Conservation (phyloP, 2,329 filamentous ascomycete genomes). For the Diplodia sapinea region DNA sequence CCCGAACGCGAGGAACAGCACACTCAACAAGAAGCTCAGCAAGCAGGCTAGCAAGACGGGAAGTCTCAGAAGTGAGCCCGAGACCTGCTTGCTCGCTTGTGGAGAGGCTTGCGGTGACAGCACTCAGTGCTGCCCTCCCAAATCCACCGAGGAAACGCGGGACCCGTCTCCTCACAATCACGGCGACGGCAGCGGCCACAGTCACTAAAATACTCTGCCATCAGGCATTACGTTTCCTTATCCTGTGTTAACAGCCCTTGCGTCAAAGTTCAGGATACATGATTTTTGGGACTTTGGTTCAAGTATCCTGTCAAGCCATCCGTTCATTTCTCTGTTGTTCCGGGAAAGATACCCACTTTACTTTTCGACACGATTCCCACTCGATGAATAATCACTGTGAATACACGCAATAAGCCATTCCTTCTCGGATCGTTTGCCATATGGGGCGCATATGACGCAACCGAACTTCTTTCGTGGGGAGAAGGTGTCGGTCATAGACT, state of each 20-base stretch:
- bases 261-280: background rate
- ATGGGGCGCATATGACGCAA: background rate
- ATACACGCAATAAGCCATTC: background rate
- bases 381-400: background rate
- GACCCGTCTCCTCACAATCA: constrained; percentile 21
- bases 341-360: constrained; percentile 24
- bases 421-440: background rate
- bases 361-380: background rate
- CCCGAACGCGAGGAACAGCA: background rate
- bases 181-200: constrained; percentile 17
- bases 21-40: constrained; percentile 27
- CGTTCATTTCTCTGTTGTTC: constrained; percentile 7
- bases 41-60: constrained; percentile 42
- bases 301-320: background rate
- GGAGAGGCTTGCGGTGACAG: constrained; percentile 51
- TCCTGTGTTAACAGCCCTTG: background rate
- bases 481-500: background rate
- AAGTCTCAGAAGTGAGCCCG: constrained; percentile 45
- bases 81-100: constrained; percentile 52
- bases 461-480: background rate
- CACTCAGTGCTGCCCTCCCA: constrained; percentile 51
- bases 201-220: background rate
- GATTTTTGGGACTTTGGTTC: background rate
- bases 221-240: background rate
- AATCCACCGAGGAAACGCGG: constrained; percentile 17